These are phyloP conservation scores for Populus hybrid DNA, from an alignment of 441 rosid species.

Conservation along the genomic window DNA sequence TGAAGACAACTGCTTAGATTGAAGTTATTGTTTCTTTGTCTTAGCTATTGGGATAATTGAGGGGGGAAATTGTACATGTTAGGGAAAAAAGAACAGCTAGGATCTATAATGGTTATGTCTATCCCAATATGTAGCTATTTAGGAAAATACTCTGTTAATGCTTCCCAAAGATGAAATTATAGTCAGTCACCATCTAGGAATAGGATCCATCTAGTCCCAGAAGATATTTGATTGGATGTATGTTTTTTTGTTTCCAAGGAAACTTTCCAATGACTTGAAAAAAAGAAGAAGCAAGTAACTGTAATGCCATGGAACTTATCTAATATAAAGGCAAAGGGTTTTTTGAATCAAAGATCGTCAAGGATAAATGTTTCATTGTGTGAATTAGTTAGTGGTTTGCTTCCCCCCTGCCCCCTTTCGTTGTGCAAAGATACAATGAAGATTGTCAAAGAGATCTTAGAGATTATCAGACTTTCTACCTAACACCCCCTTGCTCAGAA, in stretches of 20 bases:
- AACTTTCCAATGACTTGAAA: too few relatives aligned
- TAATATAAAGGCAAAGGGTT: too few relatives aligned
- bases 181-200: background rate
- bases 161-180: background rate
- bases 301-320: too few relatives aligned
- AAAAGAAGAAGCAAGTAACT: too few relatives aligned
- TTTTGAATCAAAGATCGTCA: background rate
- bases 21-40: background rate
- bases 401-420: background rate
- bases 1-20: background rate
- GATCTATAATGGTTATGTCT: background rate
- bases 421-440: background rate
- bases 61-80: background rate
- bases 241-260: too few relatives aligned
- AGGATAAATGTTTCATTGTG: background rate
- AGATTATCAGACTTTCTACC: background rate
- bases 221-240: too few relatives aligned
- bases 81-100: background rate
- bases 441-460: background rate
- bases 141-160: background rate
- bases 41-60: too few relatives aligned
- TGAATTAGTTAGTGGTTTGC: background rate
- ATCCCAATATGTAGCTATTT: background rate
- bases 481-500: background rate
- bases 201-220: too few relatives aligned